Conservation (phyloP, 2,329 filamentous ascomycete genomes). For the Nigrograna mackinnonii region DNA sequence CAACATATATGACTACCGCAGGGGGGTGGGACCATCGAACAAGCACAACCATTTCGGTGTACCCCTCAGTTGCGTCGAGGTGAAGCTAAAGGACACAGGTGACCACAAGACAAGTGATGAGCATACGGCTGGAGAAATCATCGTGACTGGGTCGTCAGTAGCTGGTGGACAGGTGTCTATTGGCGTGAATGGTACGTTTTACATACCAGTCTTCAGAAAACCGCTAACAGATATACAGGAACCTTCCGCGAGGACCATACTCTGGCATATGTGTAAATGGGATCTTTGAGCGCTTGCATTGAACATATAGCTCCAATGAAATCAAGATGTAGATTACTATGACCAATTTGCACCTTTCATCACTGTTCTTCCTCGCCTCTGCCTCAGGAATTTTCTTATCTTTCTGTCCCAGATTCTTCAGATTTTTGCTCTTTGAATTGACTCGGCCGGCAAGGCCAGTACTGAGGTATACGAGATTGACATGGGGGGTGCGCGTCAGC, state of each 20-base stretch:
- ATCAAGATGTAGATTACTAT: no score
- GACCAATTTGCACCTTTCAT: no score
- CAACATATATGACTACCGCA: slow-evolving; percentile 82
- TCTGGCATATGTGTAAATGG: slow-evolving; percentile 58
- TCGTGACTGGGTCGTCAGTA: slow-evolving; percentile 74
- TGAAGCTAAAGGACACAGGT: slow-evolving; percentile 69
- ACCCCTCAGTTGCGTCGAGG: slow-evolving; percentile 77
- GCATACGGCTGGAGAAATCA: slow-evolving; percentile 58
- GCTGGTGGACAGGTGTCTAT: slow-evolving; percentile 67
- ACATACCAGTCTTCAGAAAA: not conserved
- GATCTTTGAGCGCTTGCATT: not conserved
- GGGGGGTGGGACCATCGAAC: slow-evolving; percentile 44
- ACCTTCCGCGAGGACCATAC: slow-evolving; percentile 74
- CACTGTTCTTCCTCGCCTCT: no score
- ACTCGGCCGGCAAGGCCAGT: no score
- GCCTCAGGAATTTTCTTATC: no score
- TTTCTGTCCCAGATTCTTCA: no score
- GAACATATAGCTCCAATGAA: no score
- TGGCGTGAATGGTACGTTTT: slow-evolving; percentile 53
- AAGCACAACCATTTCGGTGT: slow-evolving; percentile 74
- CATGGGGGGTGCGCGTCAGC: no score
- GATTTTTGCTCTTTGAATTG: no score
- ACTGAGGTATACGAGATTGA: no score
- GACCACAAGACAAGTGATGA: slow-evolving; percentile 67
- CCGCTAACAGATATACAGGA: slow-evolving; percentile 44